Base-by-base conservation (phyloP, 1,139 yeast genomes). In the Sugiyamaella castrensis region DNA sequence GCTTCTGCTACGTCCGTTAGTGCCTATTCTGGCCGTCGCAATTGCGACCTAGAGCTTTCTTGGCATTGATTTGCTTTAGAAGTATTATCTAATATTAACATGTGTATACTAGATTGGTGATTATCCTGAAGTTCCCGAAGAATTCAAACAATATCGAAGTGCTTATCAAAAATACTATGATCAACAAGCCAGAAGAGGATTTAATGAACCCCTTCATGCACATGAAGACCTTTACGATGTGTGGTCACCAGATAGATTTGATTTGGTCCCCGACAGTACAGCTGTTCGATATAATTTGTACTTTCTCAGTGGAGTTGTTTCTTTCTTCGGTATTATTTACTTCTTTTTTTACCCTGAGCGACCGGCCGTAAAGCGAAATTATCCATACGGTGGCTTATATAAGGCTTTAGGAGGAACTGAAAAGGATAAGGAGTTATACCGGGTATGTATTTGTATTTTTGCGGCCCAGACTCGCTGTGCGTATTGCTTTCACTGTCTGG, bases 181-280 rank as follows among this genome's bases (percentile, higher is more conserved):
- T 67, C 87, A 74, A 61, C 95, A 87, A 70, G 80, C 82, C 66
- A 80, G 92, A 72, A 82, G 95, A 71, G 86, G 87, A 73, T 71
- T 78, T 57, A 79, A 80, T 56, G 92, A 87, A 57, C 87, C 89
- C 12, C 68, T 85, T 54, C 79, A 82, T 63, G 80, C 81, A 48
- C 79, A 82, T 58, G 86, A 82, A 58, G 96, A 87, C 63, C 71
- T 79, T 65, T 75, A 82, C 63, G 92, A 87, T 65, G 77, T 86
- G 74, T 87, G 95, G 95, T 81, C 95, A 10, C 95, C 95, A 15
- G 95, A 87, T 63, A 78, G 82, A 63, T 82, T 74, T 66, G 81
- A 81, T 60, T 67, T 73, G 43, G 85, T 81, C 39, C 71, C 79
- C 36, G 84, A 85, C 67, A 66, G 70, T 51, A 74, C 80, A 37